Evolutionary conservation across 2,329 filamentous ascomycete genomes (phyloP).

Genomic region (Coniochaeta sp.): DNA sequence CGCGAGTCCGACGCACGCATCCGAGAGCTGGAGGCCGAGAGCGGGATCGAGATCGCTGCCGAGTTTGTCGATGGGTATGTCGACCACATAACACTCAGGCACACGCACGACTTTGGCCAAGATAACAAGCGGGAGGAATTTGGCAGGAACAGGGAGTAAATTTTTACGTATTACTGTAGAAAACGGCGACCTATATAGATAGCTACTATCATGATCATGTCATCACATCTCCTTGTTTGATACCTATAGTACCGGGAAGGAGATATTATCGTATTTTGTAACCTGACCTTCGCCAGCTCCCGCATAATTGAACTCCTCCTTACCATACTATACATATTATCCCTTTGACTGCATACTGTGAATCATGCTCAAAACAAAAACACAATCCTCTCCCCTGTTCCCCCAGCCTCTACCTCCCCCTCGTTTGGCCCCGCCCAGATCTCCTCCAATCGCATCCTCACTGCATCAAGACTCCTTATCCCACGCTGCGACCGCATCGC

Average conservation of each 20-base stretch:
- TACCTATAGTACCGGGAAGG: neutral
- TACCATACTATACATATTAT: too few relatives aligned
- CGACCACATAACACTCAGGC: conserved; percentile 8
- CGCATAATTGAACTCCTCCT: too few relatives aligned
- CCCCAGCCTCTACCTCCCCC: neutral
- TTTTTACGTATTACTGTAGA: neutral
- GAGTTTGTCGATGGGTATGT: conserved; percentile 6
- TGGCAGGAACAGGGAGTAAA: neutral
- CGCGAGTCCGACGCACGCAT: neutral
- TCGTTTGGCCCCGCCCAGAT: neutral
- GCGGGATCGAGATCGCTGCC: conserved; percentile 5
- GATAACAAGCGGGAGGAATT: conserved; percentile 7
- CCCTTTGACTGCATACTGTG: neutral
- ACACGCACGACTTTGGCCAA: conserved; percentile 11
- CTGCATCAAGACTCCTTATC: neutral
- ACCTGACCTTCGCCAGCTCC: too few relatives aligned
- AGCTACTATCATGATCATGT: neutral
- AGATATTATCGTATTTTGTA: neutral
- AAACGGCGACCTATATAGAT: neutral
- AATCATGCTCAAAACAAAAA: neutral
- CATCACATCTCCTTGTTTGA: neutral
- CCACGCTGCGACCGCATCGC: neutral
- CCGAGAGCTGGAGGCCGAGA: neutral
- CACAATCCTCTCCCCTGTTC: neutral
- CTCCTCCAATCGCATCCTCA: neutral